A percentile compares a stretch with the other conserved stretches of the same genome.
Evolutionary conservation across 805 yeast genomes (phyloP).

Genomic region (Jamesozyma spencerorum): DNA sequence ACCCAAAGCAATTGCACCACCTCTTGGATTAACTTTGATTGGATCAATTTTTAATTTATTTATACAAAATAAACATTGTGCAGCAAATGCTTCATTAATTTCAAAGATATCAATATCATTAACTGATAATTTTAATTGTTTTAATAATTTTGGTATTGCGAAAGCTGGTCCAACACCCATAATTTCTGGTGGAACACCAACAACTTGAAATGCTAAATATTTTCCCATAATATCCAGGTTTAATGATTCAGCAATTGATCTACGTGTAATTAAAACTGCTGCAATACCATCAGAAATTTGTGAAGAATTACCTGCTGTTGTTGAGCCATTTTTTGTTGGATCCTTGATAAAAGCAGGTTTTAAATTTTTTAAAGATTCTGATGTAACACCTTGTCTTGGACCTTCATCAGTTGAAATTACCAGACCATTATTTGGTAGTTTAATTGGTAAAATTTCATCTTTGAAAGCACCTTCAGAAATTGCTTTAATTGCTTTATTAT

Average conservation of each 20-base stretch:
- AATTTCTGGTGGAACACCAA: constrained; percentile 93
- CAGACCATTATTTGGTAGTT: constrained; percentile 36
- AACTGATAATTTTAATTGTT: constrained; percentile 47
- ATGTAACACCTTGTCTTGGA: constrained; percentile 78
- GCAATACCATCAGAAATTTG: constrained; percentile 96
- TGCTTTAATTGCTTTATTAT: constrained; percentile 75
- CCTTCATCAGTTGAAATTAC: constrained; percentile 73
- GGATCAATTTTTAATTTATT: constrained; percentile 54
- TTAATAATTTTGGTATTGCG: constrained; percentile 81
- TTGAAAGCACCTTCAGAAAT: constrained; percentile 63
- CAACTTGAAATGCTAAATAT: constrained; percentile 67
- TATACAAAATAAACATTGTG: constrained; percentile 78
- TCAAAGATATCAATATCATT: constrained; percentile 71
- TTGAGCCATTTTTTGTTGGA: constrained; percentile 43
- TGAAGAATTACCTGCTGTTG: constrained; percentile 95
- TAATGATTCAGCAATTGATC: constrained; percentile 71
- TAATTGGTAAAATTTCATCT: constrained; percentile 82
- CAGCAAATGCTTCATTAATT: constrained; percentile 95
- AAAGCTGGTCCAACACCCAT: constrained; percentile 98
- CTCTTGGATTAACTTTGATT: constrained; percentile 75
- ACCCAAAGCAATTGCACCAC: constrained; percentile 95
- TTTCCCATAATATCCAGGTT: constrained; percentile 70
- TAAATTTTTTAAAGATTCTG: constrained; percentile 61
- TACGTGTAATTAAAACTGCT: constrained; percentile 72
- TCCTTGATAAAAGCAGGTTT: constrained; percentile 79